Percentiles rank a stretch among this genome's conserved stretches.
Evolutionary conservation across 257 asterid genomes (phyloP).

Genomic region (Solanum stenotomum): DNA sequence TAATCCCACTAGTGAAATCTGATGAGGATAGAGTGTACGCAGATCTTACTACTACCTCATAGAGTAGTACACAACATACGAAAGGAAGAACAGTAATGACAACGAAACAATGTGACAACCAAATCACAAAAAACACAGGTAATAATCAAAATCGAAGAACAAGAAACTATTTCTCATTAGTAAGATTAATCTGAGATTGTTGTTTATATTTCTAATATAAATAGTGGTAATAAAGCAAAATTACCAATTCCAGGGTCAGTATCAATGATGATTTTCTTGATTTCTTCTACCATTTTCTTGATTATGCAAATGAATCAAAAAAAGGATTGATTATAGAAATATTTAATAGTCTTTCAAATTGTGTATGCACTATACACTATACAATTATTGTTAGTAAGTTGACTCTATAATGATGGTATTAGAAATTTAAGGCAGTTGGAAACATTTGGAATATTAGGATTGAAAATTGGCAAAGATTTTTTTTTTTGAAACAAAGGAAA

Average conservation of each 20-base stretch:
- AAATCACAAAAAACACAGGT: not conserved
- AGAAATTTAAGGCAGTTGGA: not conserved
- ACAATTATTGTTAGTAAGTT: not conserved
- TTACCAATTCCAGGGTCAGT: constrained; percentile 94
- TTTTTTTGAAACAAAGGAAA: not conserved
- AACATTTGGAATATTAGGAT: not conserved
- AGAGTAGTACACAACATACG: not conserved
- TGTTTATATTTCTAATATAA: too few relatives aligned
- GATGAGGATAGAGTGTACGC: not conserved
- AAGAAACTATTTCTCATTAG: not conserved
- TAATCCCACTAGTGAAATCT: too few relatives aligned
- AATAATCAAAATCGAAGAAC: not conserved
- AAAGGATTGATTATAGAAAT: not conserved
- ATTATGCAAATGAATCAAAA: not conserved
- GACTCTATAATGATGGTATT: not conserved
- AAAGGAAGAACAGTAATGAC: not conserved
- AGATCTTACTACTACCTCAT: not conserved
- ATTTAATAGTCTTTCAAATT: not conserved
- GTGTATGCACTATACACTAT: not conserved
- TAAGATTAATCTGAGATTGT: too few relatives aligned
- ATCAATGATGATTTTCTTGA: constrained; percentile 86
- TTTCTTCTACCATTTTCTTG: constrained; percentile 7
- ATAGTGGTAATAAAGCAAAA: too few relatives aligned
- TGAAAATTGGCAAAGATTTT: not conserved
- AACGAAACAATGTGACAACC: not conserved